phyloP scores from a whole-genome alignment of 2,329 filamentous ascomycete genomes.

The Pseudomassariella vexata region DNA sequence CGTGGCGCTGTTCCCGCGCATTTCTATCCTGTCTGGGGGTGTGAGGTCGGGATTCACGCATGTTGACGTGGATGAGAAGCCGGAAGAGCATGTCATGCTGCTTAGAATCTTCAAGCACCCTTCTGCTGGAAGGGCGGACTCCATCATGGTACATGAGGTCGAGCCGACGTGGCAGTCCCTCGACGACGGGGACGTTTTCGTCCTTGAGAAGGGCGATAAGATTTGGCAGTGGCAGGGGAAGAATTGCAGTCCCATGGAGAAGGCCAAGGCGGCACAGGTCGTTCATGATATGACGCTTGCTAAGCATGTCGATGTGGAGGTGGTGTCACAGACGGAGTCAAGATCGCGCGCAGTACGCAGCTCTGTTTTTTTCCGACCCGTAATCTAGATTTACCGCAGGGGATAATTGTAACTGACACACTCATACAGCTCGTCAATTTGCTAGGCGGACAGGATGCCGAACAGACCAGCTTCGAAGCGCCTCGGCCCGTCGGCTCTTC shows the following conservation, averaged over 20 bases:
- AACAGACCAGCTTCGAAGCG: conserved; percentile 31
- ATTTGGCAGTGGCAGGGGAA: conserved; percentile 67
- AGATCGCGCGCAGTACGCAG: conserved; percentile 47
- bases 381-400: too few species aligned
- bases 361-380: too few species aligned
- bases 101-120: conserved; percentile 60
- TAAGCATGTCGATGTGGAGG: conserved; percentile 60
- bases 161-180: conserved; percentile 55
- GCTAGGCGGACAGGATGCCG: conserved; percentile 19
- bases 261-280: conserved; percentile 61
- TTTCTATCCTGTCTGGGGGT: conserved; percentile 56
- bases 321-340: conserved; percentile 55
- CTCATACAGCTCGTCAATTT: conserved; percentile 3
- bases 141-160: conserved; percentile 58
- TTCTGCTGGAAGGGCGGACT: conserved; percentile 35
- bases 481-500: conserved; percentile 32
- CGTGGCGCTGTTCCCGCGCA: conserved; percentile 51
- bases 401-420: too few species aligned
- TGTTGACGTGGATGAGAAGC: conserved; percentile 43
- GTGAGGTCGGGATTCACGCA: conserved; percentile 58
- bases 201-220: conserved; percentile 56
- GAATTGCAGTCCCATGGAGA: conserved; percentile 62
- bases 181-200: conserved; percentile 61
- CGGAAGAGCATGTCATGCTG: conserved; percentile 41
- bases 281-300: conserved; percentile 59